These are phyloP conservation scores for Isoetes taiwanensis DNA, from an alignment of 75 land plant species.

Conservation along the genomic window DNA sequence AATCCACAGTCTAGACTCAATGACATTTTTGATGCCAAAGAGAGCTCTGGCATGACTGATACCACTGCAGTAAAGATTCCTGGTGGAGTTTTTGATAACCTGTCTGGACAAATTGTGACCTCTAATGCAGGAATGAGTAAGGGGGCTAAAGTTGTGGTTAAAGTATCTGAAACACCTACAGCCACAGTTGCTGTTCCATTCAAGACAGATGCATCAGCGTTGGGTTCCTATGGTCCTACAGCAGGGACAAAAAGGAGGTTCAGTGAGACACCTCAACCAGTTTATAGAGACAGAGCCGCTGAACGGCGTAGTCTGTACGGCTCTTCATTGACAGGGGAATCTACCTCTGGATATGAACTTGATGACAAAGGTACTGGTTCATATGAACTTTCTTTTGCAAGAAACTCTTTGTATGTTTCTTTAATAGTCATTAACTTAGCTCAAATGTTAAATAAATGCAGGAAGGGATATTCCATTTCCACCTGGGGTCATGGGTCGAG, in stretches of 20 bases:
- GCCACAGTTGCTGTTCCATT: conserved; percentile 29
- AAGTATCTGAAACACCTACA: conserved; percentile 4
- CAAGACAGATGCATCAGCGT: conserved; percentile 71
- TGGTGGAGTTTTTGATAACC: too few relatives aligned
- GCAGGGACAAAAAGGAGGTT: conserved; percentile 58
- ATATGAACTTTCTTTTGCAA: too few relatives aligned
- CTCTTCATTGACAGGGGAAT: conserved; percentile 37
- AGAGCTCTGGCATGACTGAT: too few relatives aligned
- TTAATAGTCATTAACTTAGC: too few relatives aligned
- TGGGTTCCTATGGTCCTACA: conserved; percentile 56
- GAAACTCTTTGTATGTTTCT: too few relatives aligned
- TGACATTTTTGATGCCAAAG: too few relatives aligned
- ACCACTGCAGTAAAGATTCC: too few relatives aligned
- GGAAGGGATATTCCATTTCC: conserved; percentile 72
- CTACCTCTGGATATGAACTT: conserved; percentile 7
- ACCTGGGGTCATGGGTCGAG: conserved; percentile 63
- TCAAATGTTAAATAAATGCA: too few relatives aligned
- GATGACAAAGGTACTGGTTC: conserved; percentile 19
- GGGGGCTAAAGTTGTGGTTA: neutral
- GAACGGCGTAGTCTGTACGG: conserved; percentile 89
- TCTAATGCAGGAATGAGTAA: conserved; percentile 5
- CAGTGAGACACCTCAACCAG: conserved; percentile 61
- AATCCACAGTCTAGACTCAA: too few relatives aligned
- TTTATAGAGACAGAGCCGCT: conserved; percentile 93
- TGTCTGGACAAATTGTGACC: too few relatives aligned